Base-by-base conservation (phyloP, 106 monocot species). In the Narthecium ossifragum region DNA sequence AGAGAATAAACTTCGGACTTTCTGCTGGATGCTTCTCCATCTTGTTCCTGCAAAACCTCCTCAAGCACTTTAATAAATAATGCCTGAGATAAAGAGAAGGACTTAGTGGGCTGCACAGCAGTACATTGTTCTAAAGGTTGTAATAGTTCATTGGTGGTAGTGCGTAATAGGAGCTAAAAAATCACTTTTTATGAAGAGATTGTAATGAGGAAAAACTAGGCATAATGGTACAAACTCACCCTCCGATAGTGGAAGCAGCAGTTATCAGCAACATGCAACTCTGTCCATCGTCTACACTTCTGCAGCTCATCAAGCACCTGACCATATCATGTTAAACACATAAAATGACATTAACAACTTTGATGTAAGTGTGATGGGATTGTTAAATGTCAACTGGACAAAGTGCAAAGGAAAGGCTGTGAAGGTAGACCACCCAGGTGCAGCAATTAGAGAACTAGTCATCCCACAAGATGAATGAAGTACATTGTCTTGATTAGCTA, bases 191-290 rank as follows among this genome's bases (percentile, higher is more conserved):
- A 23, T 24, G 2, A 21, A 52, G 51, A 20, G 6, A 5, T 26
- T 6, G 6, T 25, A 7, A 52, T 23, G 22, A 6, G n/a, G n/a
- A n/a, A n/a, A n/a, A n/a, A 39, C 15, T 15, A 39, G 39, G 39
- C 9, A 39, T 11, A 39, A 39, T 18, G 20, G 22, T 8, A 57
- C 18, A 34, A 62, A 34, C 84, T 71, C 57, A 90, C 89, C 58
- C 82, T 79, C 14, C 79, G 73, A 51, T 78, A 74, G 55, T 85
- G 85, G 65, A 79, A 91, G 73, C 85, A 85, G 62, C 73, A 82
- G 50, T 74, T 85, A 53, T 91, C 90, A 68, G 82, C 78, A 67
- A 91, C 73, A 73, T 82, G 75, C 58, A 82, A 50, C 58, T 91
- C 85, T 51, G 79, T 70, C 82, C 85, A 85, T 70, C 69, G 79